Evolutionary conservation across 371 early-diverging fungal species (phyloP).

Genomic region (Actinomortierella wolfii): DNA sequence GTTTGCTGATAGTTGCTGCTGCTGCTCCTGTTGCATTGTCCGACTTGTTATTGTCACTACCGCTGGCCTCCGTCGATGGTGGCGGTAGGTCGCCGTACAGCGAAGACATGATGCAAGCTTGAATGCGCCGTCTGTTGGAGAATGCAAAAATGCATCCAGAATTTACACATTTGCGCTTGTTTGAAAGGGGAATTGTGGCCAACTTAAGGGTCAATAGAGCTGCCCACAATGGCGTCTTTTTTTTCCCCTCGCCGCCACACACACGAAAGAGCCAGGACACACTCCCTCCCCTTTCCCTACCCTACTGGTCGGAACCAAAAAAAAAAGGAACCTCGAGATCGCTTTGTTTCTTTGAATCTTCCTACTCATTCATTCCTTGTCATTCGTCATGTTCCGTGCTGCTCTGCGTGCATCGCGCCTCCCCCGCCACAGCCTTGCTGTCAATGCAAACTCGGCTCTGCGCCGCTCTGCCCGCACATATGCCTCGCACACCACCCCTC

Average conservation of each 20-base stretch:
- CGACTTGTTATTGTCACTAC: slow-evolving; percentile 2
- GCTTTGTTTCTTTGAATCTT: slow-evolving; percentile 3
- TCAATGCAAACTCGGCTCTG: slow-evolving; percentile 12
- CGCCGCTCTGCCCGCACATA: slow-evolving; percentile 43
- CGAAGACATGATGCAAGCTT: slow-evolving; percentile 24
- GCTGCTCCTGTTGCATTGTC: slow-evolving; percentile 10
- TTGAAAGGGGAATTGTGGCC: too few species aligned
- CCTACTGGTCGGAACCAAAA: too few species aligned
- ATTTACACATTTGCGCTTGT: not conserved
- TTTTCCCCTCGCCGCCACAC: too few species aligned
- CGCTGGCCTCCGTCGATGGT: slow-evolving; percentile 9
- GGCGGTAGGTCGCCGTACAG: slow-evolving; percentile 45
- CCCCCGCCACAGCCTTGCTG: slow-evolving; percentile 2
- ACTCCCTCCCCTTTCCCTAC: too few species aligned
- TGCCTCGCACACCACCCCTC: slow-evolving; percentile 13
- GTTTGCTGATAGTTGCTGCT: slow-evolving; percentile 10
- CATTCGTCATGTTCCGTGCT: slow-evolving; percentile 20
- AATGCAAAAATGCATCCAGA: not conserved
- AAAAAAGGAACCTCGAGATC: too few species aligned
- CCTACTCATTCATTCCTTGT: slow-evolving; percentile 6
- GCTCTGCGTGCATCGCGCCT: slow-evolving; percentile 27
- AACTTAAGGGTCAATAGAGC: too few species aligned
- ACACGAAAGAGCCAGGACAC: too few species aligned
- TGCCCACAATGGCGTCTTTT: too few species aligned
- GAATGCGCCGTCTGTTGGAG: not conserved